Evolutionary conservation across 2,329 filamentous ascomycete species (phyloP), one percentile per base, ranked within the genome.

Genomic region (Fusarium bulbicola): DNA sequence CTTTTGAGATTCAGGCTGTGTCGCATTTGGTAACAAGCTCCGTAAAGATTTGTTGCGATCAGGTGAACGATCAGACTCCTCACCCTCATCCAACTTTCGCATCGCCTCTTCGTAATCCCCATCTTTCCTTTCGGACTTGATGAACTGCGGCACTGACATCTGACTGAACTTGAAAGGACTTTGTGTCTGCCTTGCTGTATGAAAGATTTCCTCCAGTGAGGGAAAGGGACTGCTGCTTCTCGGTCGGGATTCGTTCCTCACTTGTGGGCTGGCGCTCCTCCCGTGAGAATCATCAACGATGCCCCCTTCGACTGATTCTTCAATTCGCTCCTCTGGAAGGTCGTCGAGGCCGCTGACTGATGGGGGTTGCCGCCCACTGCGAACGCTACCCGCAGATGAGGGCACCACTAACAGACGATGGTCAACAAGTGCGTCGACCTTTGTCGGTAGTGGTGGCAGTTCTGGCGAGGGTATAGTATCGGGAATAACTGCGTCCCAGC

Each of bases 361-460:
- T 63, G 87, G 85, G 7, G 84, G 84, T 64, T 89, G 88, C 20
- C 86, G 83, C 30, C 87, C 87, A 74, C 84, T 88, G 66, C 52
- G 81, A 72, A 82, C 77, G 73, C 84, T 88, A 66, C 81, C 82
- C 14, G 77, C 77, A 36, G 77, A 77, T 10, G 73, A 73, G 21
- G 73, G 68, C 8, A 76, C 70, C 11, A 52, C 26, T 32, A 69
- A 46, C 30, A 66, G 40, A 40, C 57, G 64, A 40, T 74, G 47
- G 14, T 66, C 70, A 39, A 59, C 39, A 15, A 45, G 16, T 49
- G 47, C 28, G 11, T 59, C 50, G 14, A 59, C 58, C 20, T 70
- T 73, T 36, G 52, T 67, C 24, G 63, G 57, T n/a, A 63, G 50
- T 16, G 64, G 43, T 43, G 59, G 63, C 49, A 76, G 60, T 11